Evolutionary conservation across 345 rosid genomes (phyloP).

Genomic region (Corchorus olitorius): DNA sequence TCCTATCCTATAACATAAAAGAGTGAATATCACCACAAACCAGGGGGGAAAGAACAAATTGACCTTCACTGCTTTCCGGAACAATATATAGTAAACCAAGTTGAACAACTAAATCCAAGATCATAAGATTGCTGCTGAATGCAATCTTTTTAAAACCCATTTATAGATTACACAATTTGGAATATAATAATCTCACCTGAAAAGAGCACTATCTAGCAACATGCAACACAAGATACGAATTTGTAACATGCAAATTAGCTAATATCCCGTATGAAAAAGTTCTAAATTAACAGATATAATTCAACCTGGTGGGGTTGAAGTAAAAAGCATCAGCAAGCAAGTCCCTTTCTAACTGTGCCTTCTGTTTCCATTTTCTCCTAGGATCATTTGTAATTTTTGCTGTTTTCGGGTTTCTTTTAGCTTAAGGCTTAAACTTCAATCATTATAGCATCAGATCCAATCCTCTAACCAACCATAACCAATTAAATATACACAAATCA

Average conservation of each 20-base stretch:
- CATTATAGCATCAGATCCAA: constrained; percentile 27
- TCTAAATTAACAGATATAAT: neutral
- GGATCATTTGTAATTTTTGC: neutral
- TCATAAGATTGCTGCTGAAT: neutral
- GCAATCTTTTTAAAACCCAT: neutral
- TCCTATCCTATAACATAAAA: neutral
- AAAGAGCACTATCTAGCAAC: neutral
- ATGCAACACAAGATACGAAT: neutral
- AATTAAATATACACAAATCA: constrained; percentile 5
- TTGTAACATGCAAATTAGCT: neutral
- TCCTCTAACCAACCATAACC: neutral
- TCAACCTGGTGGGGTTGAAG: neutral
- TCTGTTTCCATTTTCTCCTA: neutral
- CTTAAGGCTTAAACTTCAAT: constrained; percentile 5
- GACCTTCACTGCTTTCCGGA: neutral
- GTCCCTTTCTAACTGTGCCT: neutral
- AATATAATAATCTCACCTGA: neutral
- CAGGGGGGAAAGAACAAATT: no score
- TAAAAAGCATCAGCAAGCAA: neutral
- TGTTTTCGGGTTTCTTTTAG: neutral
- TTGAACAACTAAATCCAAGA: neutral
- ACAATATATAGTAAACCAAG: neutral
- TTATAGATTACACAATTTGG: neutral
- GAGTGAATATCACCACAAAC: neutral
- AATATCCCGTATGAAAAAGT: neutral